Percentiles rank a stretch among this genome's conserved stretches.
phyloP scores from a whole-genome alignment of 768 basidiomycete genomes.

The Lyophyllum decastes region DNA sequence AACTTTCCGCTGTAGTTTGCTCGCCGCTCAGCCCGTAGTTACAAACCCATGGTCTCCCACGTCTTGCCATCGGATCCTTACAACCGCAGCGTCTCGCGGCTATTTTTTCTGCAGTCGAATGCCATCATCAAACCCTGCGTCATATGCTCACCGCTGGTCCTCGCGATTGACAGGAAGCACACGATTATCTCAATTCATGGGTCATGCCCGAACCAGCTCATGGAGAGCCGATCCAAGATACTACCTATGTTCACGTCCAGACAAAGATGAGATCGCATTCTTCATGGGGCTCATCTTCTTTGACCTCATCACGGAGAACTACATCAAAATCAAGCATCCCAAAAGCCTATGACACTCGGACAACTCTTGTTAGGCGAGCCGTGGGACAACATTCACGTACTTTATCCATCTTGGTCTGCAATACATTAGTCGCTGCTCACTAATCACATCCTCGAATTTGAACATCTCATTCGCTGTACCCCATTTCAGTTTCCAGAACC shows the following conservation, averaged over 20 bases:
- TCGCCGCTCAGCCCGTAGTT: not conserved
- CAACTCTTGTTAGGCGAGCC: not conserved
- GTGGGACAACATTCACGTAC: not conserved
- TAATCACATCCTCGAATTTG: no score
- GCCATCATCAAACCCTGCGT: conserved; percentile 1
- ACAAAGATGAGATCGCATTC: not conserved
- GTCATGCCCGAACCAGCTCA: conserved; percentile 1
- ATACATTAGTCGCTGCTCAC: no score
- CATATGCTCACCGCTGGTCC: not conserved
- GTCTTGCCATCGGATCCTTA: conserved; percentile 1
- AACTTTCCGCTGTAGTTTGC: not conserved
- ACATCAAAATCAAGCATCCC: not conserved
- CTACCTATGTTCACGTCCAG: not conserved
- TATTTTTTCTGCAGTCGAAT: not conserved
- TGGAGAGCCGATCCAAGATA: not conserved
- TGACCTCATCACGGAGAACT: not conserved
- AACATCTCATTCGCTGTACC: no score
- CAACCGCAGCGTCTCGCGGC: not conserved
- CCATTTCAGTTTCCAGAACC: no score
- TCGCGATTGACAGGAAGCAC: not conserved
- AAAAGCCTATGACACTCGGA: not conserved
- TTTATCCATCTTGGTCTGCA: not conserved
- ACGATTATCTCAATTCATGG: not conserved
- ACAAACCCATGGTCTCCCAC: conserved; percentile 2
- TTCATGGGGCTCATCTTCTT: not conserved